Evolutionary conservation across 148 eudicot genomes (phyloP).

Genomic region (Nyssa sinensis): DNA sequence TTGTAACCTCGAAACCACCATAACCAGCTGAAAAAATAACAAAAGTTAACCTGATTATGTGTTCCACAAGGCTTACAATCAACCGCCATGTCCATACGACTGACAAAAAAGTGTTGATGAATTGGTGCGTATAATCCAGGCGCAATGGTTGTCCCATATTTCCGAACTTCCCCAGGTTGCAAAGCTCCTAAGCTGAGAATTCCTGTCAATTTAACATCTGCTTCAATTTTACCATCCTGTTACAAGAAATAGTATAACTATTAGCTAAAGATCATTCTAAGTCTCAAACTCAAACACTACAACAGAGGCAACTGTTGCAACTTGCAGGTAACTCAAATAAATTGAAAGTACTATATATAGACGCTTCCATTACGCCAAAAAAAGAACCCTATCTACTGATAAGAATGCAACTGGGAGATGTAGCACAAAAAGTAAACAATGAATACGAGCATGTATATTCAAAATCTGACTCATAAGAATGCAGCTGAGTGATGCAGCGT

Average conservation of each 20-base stretch:
- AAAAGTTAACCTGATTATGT: slow-evolving; percentile 70
- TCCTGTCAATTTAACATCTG: slow-evolving; percentile 57
- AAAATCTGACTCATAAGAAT: too few relatives aligned
- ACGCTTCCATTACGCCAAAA: background rate
- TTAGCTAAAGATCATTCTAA: background rate
- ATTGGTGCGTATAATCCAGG: slow-evolving; percentile 99
- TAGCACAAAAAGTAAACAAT: too few relatives aligned
- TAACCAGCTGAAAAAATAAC: background rate
- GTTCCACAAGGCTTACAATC: slow-evolving; percentile 96
- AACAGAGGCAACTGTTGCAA: background rate
- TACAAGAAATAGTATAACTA: slow-evolving; percentile 7
- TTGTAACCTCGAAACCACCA: background rate
- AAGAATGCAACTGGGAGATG: background rate
- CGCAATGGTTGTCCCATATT: slow-evolving; percentile 96
- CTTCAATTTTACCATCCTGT: slow-evolving; percentile 86
- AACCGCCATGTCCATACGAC: slow-evolving; percentile 99
- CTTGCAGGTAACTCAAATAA: background rate
- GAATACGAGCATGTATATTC: too few relatives aligned
- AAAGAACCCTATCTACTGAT: background rate
- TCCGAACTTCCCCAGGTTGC: slow-evolving; percentile 58
- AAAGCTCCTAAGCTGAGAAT: slow-evolving; percentile 59
- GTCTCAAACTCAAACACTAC: background rate
- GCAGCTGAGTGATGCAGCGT: too few relatives aligned
- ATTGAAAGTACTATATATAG: background rate
- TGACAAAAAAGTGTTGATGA: slow-evolving; percentile 98